These are phyloP conservation scores for Phallus indusiatus DNA, from an alignment of 768 basidiomycete genomes.

Conservation along the genomic window DNA sequence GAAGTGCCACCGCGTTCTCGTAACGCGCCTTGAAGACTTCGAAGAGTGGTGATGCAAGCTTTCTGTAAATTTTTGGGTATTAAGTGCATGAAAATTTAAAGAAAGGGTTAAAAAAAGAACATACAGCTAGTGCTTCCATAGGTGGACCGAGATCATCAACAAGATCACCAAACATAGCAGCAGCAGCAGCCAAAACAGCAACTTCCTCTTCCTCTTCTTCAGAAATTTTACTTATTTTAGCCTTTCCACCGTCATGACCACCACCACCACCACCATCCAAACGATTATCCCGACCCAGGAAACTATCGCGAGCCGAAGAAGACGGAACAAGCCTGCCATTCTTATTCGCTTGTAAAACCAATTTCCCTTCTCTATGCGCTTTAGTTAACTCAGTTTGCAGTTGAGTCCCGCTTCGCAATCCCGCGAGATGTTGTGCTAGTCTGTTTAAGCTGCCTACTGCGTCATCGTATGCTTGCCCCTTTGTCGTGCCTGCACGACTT, in stretches of 20 bases:
- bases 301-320: not conserved
- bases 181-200: conserved; percentile 50
- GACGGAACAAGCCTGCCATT: conserved; percentile 12
- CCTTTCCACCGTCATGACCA: no score
- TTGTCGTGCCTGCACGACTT: conserved; percentile 14
- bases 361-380: conserved; percentile 40
- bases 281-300: conserved; percentile 10
- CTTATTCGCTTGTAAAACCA: conserved; percentile 23
- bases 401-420: conserved; percentile 73
- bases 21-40: conserved; percentile 58
- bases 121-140: conserved; percentile 60
- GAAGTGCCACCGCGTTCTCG: conserved; percentile 26
- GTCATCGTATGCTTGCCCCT: conserved; percentile 66
- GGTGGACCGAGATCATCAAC: conserved; percentile 76
- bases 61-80: conserved; percentile 36
- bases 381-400: conserved; percentile 76
- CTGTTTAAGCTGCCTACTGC: conserved; percentile 80
- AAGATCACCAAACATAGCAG: conserved; percentile 67
- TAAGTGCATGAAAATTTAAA: not conserved
- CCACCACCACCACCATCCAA: no score
- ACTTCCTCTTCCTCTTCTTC: conserved; percentile 25
- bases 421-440: conserved; percentile 89
- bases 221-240: conserved; percentile 20
- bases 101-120: conserved; percentile 15
- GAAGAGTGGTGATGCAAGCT: conserved; percentile 50